Evolutionary conservation across 2,329 filamentous ascomycete genomes (phyloP), one percentile per base, ranked within the genome.

Genomic region (Trichothecium roseum): DNA sequence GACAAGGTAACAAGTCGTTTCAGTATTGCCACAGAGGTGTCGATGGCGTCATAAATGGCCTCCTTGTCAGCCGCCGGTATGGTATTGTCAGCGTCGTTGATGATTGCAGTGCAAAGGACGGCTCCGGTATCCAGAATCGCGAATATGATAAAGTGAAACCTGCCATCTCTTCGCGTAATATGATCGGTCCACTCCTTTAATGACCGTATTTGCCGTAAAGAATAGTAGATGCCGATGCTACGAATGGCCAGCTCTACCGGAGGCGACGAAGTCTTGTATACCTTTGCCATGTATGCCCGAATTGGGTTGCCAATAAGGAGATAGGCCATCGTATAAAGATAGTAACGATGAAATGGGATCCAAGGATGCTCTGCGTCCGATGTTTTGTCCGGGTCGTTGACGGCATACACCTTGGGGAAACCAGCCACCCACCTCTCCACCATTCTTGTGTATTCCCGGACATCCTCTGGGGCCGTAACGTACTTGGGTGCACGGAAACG

Each of bases 101-200:
- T 59, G 5, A 72, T 48, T 1, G 66, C 64, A 0, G 68, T 69
- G 37, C 63, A 69, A 3, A 72, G 49, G 22, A 67, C 55, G 1
- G 67, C 62, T 0, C 65, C 60, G 0, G 66, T 68, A 38, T 72
- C 66, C 37, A 72, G 71, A 18, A 70, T 57, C 4, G 61, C 55
- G 35, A 71, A 73, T 1, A 67, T 63, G 13, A 68, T 64, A 35
- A 70, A 60, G 39, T 71, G 65, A 24, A 69, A 66, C 17, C 68
- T 63, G 3, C 63, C 61, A 24, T 69, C 64, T 18, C 62, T 54
- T 1, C 62, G 62, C 8, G 58, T 59, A 26, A 62, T 56, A 16
- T 61, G 55, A 5, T 66, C 54, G 30, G 66, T 63, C 33, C 69
- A 59, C 18, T 48, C 42, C 3, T 53, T 56, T 6, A 63, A 55